Conservation (phyloP, 2,329 filamentous ascomycete genomes). For the Davidsoniella australis region DNA sequence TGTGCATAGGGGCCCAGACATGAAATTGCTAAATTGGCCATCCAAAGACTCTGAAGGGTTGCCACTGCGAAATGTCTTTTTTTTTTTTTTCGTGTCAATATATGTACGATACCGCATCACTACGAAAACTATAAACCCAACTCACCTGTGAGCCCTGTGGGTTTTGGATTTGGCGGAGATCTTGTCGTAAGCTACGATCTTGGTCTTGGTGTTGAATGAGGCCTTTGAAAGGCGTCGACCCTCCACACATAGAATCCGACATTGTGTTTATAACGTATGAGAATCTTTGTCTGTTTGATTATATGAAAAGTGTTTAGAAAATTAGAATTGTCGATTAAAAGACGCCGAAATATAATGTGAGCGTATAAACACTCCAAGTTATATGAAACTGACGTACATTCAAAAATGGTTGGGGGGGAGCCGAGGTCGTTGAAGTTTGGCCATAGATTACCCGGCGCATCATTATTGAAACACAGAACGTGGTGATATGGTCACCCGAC, state of each 20-base stretch:
- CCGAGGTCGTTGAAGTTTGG: background rate
- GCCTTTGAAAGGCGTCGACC: constrained; percentile 26
- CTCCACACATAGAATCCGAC: constrained; percentile 27
- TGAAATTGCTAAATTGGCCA: background rate
- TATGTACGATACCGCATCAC: too few relatives aligned
- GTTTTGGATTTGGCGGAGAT: constrained; percentile 12
- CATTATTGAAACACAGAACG: background rate
- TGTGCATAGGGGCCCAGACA: too few relatives aligned
- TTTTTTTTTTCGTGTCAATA: background rate
- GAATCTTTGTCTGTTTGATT: background rate
- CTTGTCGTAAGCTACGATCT: constrained; percentile 26
- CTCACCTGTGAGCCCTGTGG: background rate
- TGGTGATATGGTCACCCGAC: too few relatives aligned
- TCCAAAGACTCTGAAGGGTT: background rate
- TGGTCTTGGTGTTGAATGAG: constrained; percentile 26
- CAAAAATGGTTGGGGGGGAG: background rate
- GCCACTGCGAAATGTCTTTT: constrained; percentile 2
- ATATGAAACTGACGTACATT: too few relatives aligned
- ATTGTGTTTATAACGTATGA: constrained; percentile 16
- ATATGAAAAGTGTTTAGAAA: background rate
- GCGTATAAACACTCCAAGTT: too few relatives aligned
- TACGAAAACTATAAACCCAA: background rate
- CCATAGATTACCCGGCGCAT: too few relatives aligned
- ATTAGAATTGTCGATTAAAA: background rate
- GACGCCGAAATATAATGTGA: too few relatives aligned